A percentile compares a stretch with the other conserved stretches of the same genome.
Conservation (phyloP, 2,329 filamentous ascomycete species). For the Epichloe aotearoae region DNA sequence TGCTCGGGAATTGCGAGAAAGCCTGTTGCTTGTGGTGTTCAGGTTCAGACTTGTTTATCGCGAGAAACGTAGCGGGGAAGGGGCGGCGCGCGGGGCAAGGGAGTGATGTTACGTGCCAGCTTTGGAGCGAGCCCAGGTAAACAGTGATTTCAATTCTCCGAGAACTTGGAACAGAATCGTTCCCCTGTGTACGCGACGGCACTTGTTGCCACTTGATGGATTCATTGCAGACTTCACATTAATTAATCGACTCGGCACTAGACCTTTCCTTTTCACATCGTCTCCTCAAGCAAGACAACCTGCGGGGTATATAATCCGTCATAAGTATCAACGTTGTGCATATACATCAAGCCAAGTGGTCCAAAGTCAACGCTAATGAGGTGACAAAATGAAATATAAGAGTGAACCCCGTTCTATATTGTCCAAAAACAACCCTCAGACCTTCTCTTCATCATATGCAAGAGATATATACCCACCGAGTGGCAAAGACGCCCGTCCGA, state of each 20-base stretch:
- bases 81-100: too few relatives aligned
- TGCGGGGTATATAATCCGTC: too few relatives aligned
- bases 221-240: neutral
- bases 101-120: neutral
- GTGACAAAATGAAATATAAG: neutral
- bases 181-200: neutral
- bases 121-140: neutral
- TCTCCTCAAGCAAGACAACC: neutral
- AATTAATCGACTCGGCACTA: neutral
- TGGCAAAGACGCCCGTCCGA: neutral
- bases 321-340: slow-evolving; percentile 1
- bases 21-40: neutral
- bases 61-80: neutral
- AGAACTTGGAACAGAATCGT: neutral
- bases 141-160: neutral
- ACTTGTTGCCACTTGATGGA: neutral
- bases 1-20: neutral
- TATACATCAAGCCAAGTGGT: neutral
- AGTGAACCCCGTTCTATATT: neutral
- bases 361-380: neutral
- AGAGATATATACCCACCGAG: neutral
- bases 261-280: neutral
- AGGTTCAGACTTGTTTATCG: slow-evolving; percentile 2
- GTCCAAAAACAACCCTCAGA: neutral
- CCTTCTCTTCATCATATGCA: neutral